phyloP scores from a whole-genome alignment of 345 rosid genomes.

The Xanthoceras sorbifolium region DNA sequence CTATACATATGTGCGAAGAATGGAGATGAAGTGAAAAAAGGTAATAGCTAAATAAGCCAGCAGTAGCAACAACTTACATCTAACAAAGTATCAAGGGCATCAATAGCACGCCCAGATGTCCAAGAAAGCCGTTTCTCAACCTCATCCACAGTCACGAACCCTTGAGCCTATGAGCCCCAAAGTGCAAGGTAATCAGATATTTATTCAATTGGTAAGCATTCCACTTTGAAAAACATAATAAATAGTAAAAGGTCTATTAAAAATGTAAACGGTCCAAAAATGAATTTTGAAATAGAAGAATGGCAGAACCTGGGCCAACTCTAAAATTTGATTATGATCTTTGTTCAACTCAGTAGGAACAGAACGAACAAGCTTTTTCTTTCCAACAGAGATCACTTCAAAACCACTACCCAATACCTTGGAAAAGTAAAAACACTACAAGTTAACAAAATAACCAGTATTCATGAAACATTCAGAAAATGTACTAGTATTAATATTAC shows the following conservation, averaged over 20 bases:
- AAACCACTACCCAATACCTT: slow-evolving; percentile 88
- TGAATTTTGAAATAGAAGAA: not conserved
- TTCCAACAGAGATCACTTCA: slow-evolving; percentile 89
- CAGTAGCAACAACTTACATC: slow-evolving; percentile 45
- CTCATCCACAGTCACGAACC: slow-evolving; percentile 85
- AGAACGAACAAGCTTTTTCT: slow-evolving; percentile 84
- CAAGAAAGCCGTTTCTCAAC: slow-evolving; percentile 74
- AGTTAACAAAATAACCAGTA: not conserved
- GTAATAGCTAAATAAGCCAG: not conserved
- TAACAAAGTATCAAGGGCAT: slow-evolving; percentile 73
- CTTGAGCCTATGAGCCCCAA: slow-evolving; percentile 60
- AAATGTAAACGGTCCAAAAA: not conserved
- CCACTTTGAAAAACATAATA: not conserved
- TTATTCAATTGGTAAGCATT: slow-evolving; percentile 1
- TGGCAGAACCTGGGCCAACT: slow-evolving; percentile 71
- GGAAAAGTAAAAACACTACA: not conserved
- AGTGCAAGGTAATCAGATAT: not conserved
- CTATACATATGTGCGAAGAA: not conserved
- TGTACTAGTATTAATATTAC: not conserved
- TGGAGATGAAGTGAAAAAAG: not conserved
- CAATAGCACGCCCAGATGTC: slow-evolving; percentile 83
- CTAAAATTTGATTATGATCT: slow-evolving; percentile 91
- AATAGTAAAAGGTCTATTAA: not conserved
- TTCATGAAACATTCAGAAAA: not conserved
- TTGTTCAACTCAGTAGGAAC: slow-evolving; percentile 93